Evolutionary conservation across 2,329 filamentous ascomycete species (phyloP).

Genomic region (Talaromyces sp.): DNA sequence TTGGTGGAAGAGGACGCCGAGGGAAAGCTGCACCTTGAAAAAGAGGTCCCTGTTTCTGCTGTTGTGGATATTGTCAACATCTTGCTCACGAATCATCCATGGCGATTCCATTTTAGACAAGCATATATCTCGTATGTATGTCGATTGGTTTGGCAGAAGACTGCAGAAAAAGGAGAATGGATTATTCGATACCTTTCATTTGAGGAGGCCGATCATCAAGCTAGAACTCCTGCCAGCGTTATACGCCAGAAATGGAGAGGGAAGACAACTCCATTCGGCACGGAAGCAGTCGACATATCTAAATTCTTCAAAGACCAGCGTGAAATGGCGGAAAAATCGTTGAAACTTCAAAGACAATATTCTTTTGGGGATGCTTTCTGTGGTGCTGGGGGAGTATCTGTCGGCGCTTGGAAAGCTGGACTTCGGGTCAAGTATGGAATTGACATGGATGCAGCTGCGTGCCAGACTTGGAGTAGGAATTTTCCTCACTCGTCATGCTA

Average conservation of each 20-base stretch:
- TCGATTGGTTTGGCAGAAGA: slow-evolving; percentile 34
- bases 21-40: slow-evolving; percentile 11
- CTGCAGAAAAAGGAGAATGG: slow-evolving; percentile 23
- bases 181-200: slow-evolving; percentile 30
- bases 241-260: slow-evolving; percentile 36
- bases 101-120: slow-evolving; percentile 20
- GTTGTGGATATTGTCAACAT: slow-evolving; percentile 46
- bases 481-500: slow-evolving; percentile 45
- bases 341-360: slow-evolving; percentile 42
- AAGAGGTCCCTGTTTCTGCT: slow-evolving; percentile 40
- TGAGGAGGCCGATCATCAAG: slow-evolving; percentile 29
- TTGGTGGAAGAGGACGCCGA: slow-evolving; percentile 34
- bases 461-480: slow-evolving; percentile 57
- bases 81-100: slow-evolving; percentile 52
- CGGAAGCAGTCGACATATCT: slow-evolving; percentile 12
- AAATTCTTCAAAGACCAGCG: not conserved
- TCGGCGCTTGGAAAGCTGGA: slow-evolving; percentile 59
- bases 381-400: slow-evolving; percentile 68
- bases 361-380: slow-evolving; percentile 70
- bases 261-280: slow-evolving; percentile 29
- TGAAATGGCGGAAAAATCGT: not conserved
- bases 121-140: slow-evolving; percentile 25
- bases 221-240: slow-evolving; percentile 12
- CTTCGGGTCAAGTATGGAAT: slow-evolving; percentile 60
- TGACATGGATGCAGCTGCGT: slow-evolving; percentile 59